Percentiles rank a stretch among this genome's conserved stretches.
phyloP scores from a whole-genome alignment of 2,329 filamentous ascomycete species.

The Claviceps capensis region DNA sequence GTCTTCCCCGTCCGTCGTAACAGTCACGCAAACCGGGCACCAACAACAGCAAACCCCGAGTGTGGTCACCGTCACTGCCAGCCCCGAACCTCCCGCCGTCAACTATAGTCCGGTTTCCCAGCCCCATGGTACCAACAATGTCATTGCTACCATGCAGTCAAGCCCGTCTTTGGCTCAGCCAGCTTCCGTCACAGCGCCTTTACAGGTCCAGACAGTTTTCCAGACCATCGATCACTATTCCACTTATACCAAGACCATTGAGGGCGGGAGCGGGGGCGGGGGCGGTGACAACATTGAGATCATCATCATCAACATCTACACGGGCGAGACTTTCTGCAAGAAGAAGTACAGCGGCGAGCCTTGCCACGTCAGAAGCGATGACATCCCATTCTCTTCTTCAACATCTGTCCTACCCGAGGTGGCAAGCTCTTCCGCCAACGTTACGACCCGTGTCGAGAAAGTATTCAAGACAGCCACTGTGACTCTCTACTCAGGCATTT shows the following conservation, averaged over 20 bases:
- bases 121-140: constrained; percentile 6
- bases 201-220: constrained; percentile 7
- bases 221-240: constrained; percentile 9
- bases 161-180: constrained; percentile 7
- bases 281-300: constrained; percentile 17
- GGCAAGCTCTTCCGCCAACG: constrained; percentile 11
- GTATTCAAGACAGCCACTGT: constrained; percentile 24
- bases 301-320: constrained; percentile 18
- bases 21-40: constrained; percentile 1
- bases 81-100: background rate
- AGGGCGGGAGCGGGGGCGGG: constrained; percentile 9
- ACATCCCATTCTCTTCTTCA: background rate
- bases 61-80: constrained; percentile 1
- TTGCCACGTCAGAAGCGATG: constrained; percentile 8
- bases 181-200: constrained; percentile 13
- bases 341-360: constrained; percentile 15
- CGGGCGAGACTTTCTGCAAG: constrained; percentile 16
- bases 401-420: constrained; percentile 7
- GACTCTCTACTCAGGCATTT: constrained; percentile 11
- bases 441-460: constrained; percentile 19
- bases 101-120: background rate
- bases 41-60: background rate
- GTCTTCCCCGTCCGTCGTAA: background rate
- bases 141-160: constrained; percentile 7
- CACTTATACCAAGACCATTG: constrained; percentile 13